Conservation (phyloP, 805 yeast genomes). For the Lipomyces oligophaga region DNA sequence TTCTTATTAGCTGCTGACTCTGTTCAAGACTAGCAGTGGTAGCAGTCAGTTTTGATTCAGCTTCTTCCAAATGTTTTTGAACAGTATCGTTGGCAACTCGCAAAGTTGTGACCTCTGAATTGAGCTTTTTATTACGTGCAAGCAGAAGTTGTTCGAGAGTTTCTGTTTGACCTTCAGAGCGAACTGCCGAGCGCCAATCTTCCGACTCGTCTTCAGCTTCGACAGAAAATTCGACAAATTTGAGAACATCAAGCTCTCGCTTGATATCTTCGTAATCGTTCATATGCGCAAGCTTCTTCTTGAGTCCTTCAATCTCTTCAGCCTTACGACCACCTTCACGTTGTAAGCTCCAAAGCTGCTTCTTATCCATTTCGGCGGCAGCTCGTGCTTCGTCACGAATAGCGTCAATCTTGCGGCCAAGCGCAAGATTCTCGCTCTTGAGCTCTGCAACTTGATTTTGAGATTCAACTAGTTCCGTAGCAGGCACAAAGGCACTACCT, state of each 20-base stretch:
- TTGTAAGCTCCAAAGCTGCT: conserved; percentile 7
- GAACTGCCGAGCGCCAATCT: conserved; percentile 27
- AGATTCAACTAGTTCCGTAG: conserved; percentile 39
- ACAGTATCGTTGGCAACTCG: conserved; percentile 57
- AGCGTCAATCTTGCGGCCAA: conserved; percentile 21
- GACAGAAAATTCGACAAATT: conserved; percentile 42
- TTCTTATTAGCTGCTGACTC: conserved; percentile 49
- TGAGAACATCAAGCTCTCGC: conserved; percentile 65
- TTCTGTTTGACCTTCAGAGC: conserved; percentile 18
- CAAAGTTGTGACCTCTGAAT: conserved; percentile 61
- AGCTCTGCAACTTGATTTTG: conserved; percentile 45
- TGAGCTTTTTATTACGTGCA: conserved; percentile 67
- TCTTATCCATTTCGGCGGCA: conserved; percentile 7
- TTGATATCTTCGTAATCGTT: conserved; percentile 78
- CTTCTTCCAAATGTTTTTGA: conserved; percentile 40
- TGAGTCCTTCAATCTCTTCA: conserved; percentile 51
- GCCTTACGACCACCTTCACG: conserved; percentile 39
- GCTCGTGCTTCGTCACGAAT: conserved; percentile 17
- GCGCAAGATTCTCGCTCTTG: conserved; percentile 41
- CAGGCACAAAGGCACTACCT: conserved; percentile 4
- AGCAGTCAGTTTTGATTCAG: conserved; percentile 41
- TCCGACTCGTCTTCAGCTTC: conserved; percentile 37
- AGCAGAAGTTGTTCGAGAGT: conserved; percentile 57
- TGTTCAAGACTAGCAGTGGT: conserved; percentile 42
- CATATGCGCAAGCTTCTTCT: conserved; percentile 48